Evolutionary conservation across 495 filamentous ascomycete species (phyloP), one percentile per base, ranked within the genome.

Genomic region (Glonium stellatum): DNA sequence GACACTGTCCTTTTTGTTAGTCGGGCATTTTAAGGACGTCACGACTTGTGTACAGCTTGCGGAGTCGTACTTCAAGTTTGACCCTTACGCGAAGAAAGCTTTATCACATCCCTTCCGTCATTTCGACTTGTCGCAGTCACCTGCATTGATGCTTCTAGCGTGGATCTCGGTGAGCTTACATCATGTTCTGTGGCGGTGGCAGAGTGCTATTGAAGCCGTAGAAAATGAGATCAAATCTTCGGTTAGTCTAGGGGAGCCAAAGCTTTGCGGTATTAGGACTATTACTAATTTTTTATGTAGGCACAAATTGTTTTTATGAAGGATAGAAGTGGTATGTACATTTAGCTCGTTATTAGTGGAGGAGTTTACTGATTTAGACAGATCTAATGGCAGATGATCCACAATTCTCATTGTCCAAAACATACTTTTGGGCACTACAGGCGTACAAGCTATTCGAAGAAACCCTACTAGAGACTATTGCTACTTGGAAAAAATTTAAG

Each of bases 371-470:
- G 18, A 47, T 6, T n/a, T 23, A 12, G 13, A 23, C 27, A 41
- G 58, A 58, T 25, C 58, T 61, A 5, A 46, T 61, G 50, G 25
- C 58, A n/a, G 58, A 61, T 18, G 58, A 61, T 37, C 58, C 50
- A 1, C 53, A 52, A 5, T 61, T 61, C 27, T 49, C 51, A 8
- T n/a, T 23, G 9, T 57, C 58, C 4, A 55, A 55, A 31, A 55
- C 51, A 8, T 61, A 61, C 21, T 61, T 58, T 35, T 61, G 58
- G 58, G 58, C 58, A 11, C 23, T 61, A 5, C 58, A 61, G 34
- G 52, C 35, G 4, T 61, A 61, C 58, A 61, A 57, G 31, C 46
- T 61, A 4, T 61, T 61, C 37, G 58, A 61, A 37, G 58, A 61
- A 57, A 55, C 36, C 4, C 39, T 61, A 10, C 13, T 21, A 6